phyloP scores from a whole-genome alignment of 2,329 filamentous ascomycete species.

The Elsinoe fawcettii region DNA sequence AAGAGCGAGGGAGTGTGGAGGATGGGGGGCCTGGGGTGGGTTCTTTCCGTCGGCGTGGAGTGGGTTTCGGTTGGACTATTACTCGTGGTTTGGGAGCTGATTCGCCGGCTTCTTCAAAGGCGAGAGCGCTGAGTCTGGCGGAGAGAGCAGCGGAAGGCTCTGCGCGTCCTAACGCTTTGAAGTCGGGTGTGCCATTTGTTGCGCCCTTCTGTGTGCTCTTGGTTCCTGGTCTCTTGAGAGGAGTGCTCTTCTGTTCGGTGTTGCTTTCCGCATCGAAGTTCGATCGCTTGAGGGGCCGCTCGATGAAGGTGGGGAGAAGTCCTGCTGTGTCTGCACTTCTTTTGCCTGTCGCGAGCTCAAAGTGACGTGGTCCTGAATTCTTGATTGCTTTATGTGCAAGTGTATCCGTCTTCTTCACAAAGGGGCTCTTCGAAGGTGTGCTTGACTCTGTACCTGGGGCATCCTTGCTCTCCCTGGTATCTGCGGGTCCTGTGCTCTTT shows the following conservation, averaged over 20 bases:
- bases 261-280: not conserved
- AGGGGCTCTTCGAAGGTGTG: constrained; percentile 10
- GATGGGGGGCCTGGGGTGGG: constrained; percentile 5
- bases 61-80: constrained; percentile 28
- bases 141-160: constrained; percentile 19
- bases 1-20: not conserved
- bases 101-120: constrained; percentile 19
- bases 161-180: constrained; percentile 16
- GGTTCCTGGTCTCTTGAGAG: constrained; percentile 18
- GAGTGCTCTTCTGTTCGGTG: not conserved
- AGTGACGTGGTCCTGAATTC: constrained; percentile 12
- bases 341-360: constrained; percentile 13
- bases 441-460: not conserved
- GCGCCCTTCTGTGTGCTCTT: constrained; percentile 13
- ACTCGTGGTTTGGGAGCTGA: constrained; percentile 24
- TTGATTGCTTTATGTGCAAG: constrained; percentile 13
- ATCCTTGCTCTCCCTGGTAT: not conserved
- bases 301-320: constrained; percentile 19
- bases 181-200: not conserved
- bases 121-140: constrained; percentile 15
- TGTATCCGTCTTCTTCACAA: constrained; percentile 15
- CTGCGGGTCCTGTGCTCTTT: not conserved
- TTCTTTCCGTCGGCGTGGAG: constrained; percentile 22
- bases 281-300: constrained; percentile 15
- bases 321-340: constrained; percentile 11